Conservation (phyloP, 2,329 filamentous ascomycete genomes). For the Pseudogymnoascus sp. region DNA sequence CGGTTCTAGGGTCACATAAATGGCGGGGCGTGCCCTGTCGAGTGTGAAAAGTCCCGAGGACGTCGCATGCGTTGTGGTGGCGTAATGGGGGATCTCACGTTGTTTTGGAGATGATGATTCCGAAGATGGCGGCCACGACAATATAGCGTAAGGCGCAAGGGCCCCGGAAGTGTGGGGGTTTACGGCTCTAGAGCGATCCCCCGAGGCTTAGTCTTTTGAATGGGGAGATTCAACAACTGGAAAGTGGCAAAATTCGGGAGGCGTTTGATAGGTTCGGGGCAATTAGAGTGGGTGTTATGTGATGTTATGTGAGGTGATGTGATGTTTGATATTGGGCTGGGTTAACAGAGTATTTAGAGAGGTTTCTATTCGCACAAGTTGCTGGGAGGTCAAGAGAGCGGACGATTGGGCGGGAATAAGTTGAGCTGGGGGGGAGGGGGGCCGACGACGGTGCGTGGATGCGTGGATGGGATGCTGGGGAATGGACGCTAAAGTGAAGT, state of each 20-base stretch:
- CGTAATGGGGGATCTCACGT: neutral
- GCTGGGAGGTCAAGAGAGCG: neutral
- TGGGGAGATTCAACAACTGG: neutral
- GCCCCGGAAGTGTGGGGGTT: neutral
- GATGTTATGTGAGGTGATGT: neutral
- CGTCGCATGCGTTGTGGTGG: neutral
- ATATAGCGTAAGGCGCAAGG: neutral
- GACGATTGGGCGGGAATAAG: constrained; percentile 3
- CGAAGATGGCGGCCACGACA: neutral
- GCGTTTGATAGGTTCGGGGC: neutral
- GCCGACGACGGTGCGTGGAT: neutral
- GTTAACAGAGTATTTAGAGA: neutral
- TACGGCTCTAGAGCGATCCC: neutral
- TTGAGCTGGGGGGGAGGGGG: neutral
- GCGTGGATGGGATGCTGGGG: neutral
- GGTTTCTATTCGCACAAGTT: neutral
- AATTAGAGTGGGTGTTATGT: neutral
- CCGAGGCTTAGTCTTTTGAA: neutral
- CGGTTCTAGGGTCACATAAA: constrained; percentile 4
- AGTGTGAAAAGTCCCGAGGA: neutral
- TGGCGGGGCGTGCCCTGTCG: neutral
- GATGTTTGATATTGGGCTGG: neutral
- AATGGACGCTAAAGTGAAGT: neutral
- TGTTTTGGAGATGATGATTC: neutral
- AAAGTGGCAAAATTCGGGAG: neutral